Base-by-base conservation (phyloP, 2,329 filamentous ascomycete genomes). In the Diaporthe citriasiana region DNA sequence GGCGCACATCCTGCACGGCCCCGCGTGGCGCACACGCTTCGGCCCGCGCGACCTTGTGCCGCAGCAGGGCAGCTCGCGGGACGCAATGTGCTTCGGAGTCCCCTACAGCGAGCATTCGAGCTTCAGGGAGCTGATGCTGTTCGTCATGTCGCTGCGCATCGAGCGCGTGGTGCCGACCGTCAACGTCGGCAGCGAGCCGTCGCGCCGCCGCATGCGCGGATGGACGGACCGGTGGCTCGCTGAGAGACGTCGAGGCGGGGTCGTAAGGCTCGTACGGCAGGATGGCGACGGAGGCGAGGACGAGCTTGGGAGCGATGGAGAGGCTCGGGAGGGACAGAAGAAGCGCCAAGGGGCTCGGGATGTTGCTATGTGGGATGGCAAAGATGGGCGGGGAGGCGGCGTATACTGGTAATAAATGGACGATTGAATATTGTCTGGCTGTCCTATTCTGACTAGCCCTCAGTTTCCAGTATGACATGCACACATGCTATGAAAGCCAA, bases 31-130 rank as follows among this genome's bases (percentile, higher is more conserved):
- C 79, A 92, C 92, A 15, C 85, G 89, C 2, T 98, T 95, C 81
- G 87, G 87, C 0, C 90, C 91, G 78, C 85, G 87, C 10, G 94
- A 98, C 74, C 88, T 99, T 53, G 87, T 91, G 0, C 93, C 95
- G 0, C 95, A 98, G 83, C 89, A 95, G 5, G 97, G 97, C 4
- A 95, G 93, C 83, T 95, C 93, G 4, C 89, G 89, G 63, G 92
- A 96, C 78, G 94, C 94, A 50, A 93, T 93, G 82, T 98, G 95
- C 82, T 98, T 97, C 78, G 95, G 95, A 0, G 97, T 98, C 2
- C 97, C 97, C 2, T 99, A 99, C 81, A 95, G 93, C 69, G 97
- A 99, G 84, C 97, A 99, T 82, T 97, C 94, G 82, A 97, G 94
- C 76, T 99, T 99, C 81, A 89, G 96, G 53, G 97, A 99, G 85